Evolutionary conservation across 2,329 filamentous ascomycete genomes (phyloP), one percentile per base, ranked within the genome.

Genomic region (Pestalotiopsis sp.): DNA sequence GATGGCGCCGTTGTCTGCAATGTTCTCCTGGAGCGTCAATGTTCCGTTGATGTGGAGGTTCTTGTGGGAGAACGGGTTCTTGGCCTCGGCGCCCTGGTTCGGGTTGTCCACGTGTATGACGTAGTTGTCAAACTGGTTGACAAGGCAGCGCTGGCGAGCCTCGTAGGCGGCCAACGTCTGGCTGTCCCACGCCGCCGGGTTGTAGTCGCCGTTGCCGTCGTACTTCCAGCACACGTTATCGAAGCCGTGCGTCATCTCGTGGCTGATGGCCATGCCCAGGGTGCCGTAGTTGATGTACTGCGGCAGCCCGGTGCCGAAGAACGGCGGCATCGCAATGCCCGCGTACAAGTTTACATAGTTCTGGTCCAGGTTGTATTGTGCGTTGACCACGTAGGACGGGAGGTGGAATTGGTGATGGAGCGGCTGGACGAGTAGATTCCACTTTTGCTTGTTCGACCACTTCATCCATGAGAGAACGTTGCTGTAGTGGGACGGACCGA

Each of bases 241-340:
- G 72, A 93, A 92, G 13, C 88, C 90, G 71, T 93, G 91, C 3
- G 88, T 89, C 7, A 93, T 82, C 75, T 92, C 90, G 73, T 93
- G 91, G 2, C 90, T 91, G 9, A 87, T 87, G 2, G 92, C 85
- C 1, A 87, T 84, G 0, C 90, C 91, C 74, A 92, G 90, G 0
- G 87, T 88, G n/a, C 90, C 90, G 75, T 92, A 93, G 10, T 85
- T 85, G 48, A 92, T 78, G 71, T 92, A 93, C 26, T 86, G 79
- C 0, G 91, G 91, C 0, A 91, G 26, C 52, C 17, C n/a, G 61
- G 60, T 13, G 38, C 61, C 24, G 7, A 52, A 52, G 22, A 64
- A 52, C 11, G 61, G 39, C 20, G 14, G 10, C 38, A 17, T 26
- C 11, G 40, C 17, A 11, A 64, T 52, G 38, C 38, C 61, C 10